These are phyloP conservation scores for Pseudogymnoascus sp. DNA, from an alignment of 2,329 filamentous ascomycete species.

Conservation along the genomic window DNA sequence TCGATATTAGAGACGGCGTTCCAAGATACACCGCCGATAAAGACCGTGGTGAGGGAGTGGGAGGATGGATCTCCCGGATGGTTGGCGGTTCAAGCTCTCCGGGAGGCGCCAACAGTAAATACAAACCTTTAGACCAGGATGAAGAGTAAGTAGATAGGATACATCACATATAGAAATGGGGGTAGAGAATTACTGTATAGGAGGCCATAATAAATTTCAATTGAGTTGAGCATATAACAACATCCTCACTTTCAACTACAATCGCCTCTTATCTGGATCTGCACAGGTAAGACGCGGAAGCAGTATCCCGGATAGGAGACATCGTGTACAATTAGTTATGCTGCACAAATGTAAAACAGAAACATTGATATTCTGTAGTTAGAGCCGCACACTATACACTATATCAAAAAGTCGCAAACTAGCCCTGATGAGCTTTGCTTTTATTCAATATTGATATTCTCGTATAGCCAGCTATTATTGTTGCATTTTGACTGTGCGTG, in stretches of 20 bases:
- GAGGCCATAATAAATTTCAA: not conserved
- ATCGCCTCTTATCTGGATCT: not conserved
- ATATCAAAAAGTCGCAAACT: not conserved
- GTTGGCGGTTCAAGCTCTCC: slow-evolving; percentile 34
- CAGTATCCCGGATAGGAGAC: not conserved
- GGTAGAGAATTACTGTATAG: not conserved
- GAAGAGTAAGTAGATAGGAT: slow-evolving; percentile 27
- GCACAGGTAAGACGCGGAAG: not conserved
- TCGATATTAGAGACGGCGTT: slow-evolving; percentile 44
- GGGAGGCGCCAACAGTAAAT: slow-evolving; percentile 19
- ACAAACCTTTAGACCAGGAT: slow-evolving; percentile 35
- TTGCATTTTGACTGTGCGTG: not conserved
- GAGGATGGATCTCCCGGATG: slow-evolving; percentile 62
- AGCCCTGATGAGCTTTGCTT: not conserved
- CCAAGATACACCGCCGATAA: slow-evolving; percentile 30
- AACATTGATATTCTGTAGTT: not conserved
- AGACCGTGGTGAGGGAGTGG: slow-evolving; percentile 45
- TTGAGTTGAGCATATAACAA: not conserved
- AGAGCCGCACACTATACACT: not conserved
- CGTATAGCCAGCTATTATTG: slow-evolving; percentile 1
- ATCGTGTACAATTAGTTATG: not conserved
- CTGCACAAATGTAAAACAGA: slow-evolving; percentile 7
- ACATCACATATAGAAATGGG: slow-evolving; percentile 7
- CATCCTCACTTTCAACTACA: not conserved
- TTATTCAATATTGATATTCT: not conserved